These are phyloP conservation scores for Beverwykella pulmonaria DNA, from an alignment of 495 filamentous ascomycete species.

Conservation along the genomic window DNA sequence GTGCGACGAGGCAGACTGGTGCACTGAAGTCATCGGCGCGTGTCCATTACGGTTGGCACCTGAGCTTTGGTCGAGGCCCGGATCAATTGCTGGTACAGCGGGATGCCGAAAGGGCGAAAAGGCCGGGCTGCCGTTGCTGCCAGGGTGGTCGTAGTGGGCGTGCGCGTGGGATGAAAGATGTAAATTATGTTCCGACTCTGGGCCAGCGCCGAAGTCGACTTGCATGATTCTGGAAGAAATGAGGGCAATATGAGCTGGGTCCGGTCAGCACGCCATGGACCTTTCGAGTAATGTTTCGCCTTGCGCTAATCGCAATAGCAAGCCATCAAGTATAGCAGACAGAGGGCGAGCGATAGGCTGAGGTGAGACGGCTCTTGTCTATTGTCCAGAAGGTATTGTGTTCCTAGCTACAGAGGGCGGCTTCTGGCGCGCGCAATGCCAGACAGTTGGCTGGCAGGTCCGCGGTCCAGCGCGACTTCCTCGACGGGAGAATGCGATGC, in stretches of 20 bases:
- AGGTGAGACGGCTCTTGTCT: constrained; percentile 16
- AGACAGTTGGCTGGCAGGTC: background rate
- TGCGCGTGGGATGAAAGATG: constrained; percentile 36
- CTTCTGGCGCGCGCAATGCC: background rate
- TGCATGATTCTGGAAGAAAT: constrained; percentile 35
- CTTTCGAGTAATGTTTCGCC: constrained; percentile 11
- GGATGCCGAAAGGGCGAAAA: constrained; percentile 38
- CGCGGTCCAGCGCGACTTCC: background rate
- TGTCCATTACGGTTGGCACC: constrained; percentile 36
- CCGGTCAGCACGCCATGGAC: constrained; percentile 37
- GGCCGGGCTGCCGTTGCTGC: constrained; percentile 32
- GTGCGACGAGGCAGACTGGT: constrained; percentile 24
- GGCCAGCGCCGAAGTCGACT: constrained; percentile 33
- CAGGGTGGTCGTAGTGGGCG: constrained; percentile 33
- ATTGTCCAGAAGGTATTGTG: constrained; percentile 5
- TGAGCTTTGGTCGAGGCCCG: constrained; percentile 34
- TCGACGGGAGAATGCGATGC: background rate
- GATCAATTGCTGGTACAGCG: constrained; percentile 36
- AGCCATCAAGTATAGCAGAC: constrained; percentile 9
- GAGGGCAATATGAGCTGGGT: constrained; percentile 11
- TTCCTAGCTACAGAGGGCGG: constrained; percentile 10
- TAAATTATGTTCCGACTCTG: constrained; percentile 37
- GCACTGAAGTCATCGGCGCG: constrained; percentile 33
- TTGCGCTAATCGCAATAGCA: constrained; percentile 26
- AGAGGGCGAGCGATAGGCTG: constrained; percentile 17